Conservation (phyloP, 768 basidiomycete genomes). For the Trametes cinnabarina region DNA sequence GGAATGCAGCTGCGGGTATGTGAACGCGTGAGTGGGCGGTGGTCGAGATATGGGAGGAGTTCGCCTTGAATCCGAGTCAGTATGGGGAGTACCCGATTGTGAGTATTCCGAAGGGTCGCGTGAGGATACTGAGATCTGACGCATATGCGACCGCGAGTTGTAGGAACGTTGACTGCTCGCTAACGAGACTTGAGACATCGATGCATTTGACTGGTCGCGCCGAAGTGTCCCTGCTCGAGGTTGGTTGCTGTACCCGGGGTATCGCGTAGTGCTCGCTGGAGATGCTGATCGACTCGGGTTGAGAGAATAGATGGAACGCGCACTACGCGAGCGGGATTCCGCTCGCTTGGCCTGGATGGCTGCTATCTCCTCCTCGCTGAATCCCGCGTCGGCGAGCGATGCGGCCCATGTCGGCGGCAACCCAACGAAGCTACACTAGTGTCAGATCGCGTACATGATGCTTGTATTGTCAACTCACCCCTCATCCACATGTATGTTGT, state of each 20-base stretch:
- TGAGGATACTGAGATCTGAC: slow-evolving; percentile 13
- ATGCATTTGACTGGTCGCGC: slow-evolving; percentile 19
- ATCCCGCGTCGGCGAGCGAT: slow-evolving; percentile 59
- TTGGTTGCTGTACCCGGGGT: background rate
- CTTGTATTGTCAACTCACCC: slow-evolving; percentile 42
- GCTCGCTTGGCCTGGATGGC: slow-evolving; percentile 47
- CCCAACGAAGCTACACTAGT: slow-evolving; percentile 49
- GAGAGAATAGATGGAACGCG: slow-evolving; percentile 23
- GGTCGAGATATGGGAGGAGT: slow-evolving; percentile 8
- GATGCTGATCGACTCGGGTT: slow-evolving; percentile 10
- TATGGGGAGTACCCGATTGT: background rate
- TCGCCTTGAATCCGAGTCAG: background rate
- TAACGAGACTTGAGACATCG: slow-evolving; percentile 20
- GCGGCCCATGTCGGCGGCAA: slow-evolving; percentile 74
- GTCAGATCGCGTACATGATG: background rate
- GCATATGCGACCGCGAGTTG: slow-evolving; percentile 12
- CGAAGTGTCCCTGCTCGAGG: slow-evolving; percentile 5
- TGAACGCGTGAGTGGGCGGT: slow-evolving; percentile 14
- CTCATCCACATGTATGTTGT: slow-evolving; percentile 79
- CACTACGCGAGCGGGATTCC: slow-evolving; percentile 18
- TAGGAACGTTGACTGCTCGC: slow-evolving; percentile 15
- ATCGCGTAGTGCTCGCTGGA: slow-evolving; percentile 11
- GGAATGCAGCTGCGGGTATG: slow-evolving; percentile 12
- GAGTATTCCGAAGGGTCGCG: slow-evolving; percentile 13
- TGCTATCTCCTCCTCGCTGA: slow-evolving; percentile 66